Evolutionary conservation across 1,139 yeast species (phyloP), one percentile per base, ranked within the genome.

Genomic region (Kodamaea sp.): DNA sequence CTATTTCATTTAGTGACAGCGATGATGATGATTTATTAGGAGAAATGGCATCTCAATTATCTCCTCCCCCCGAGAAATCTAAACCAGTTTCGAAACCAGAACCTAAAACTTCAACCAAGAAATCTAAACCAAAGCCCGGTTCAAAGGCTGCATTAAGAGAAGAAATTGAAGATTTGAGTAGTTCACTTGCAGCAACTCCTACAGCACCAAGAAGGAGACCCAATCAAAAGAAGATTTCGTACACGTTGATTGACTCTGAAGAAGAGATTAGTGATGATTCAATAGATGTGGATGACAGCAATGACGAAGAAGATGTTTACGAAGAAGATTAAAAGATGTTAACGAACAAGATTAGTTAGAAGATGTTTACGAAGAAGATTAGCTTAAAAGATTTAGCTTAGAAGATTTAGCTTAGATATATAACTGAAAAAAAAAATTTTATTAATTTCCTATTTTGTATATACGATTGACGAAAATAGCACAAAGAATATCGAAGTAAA

Each of bases 21-120:
- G 69, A 63, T 26, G 69, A 64, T 33, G 69, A 64, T 35, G 64
- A 58, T 32, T 44, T 54, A 29, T 46, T 54, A 30, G 58, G 58
- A 15, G 41, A 34, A 22, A 30, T 31, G 15, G 24, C 35, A 2
- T 10, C 28, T 10, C 28, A 26, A 26, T 26, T 26, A 26, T 9
- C n/a, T 26, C 28, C 28, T 26, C 28, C 28, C n/a, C 28, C 28
- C 3, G 28, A 2, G 4, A 26, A 26, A 26, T 26, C 28, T 10
- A 26, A 31, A 30, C 20, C 27, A 27, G 22, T 8, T 8, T 29
- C 36, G n/a, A 31, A 29, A 26, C 29, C 39, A 29, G 8, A 32
- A 5, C 30, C 35, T 4, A 22, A 29, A 5, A 31, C 31, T 6
- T 31, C 35, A 6, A 12, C 37, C 7, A 34, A 26, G 32, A 24